A percentile compares a stretch with the other conserved stretches of the same genome.
Evolutionary conservation across 129 eudicot genomes (phyloP).

Genomic region (Centaurea solstitialis): DNA sequence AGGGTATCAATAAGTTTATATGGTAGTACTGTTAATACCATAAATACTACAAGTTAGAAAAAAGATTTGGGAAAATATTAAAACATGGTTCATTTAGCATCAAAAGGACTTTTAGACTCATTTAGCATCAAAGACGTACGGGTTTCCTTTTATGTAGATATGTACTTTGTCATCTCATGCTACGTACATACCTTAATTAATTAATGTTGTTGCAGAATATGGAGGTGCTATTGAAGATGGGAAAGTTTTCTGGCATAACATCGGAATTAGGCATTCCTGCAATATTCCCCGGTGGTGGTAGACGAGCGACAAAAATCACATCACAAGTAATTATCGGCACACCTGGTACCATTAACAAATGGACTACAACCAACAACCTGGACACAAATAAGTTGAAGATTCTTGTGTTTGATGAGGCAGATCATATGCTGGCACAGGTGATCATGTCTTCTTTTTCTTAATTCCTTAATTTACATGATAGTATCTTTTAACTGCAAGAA

Average conservation of each 20-base stretch:
- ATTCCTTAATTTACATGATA: too few relatives aligned
- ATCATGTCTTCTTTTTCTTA: neutral
- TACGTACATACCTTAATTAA: too few relatives aligned
- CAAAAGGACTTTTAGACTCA: too few relatives aligned
- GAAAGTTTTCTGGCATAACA: slow-evolving; percentile 59
- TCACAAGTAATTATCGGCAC: slow-evolving; percentile 72
- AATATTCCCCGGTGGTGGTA: slow-evolving; percentile 34
- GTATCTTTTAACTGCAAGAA: too few relatives aligned
- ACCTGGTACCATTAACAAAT: slow-evolving; percentile 63
- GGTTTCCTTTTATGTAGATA: neutral
- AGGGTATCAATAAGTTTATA: neutral
- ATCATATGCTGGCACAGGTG: slow-evolving; percentile 74
- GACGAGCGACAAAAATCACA: slow-evolving; percentile 30
- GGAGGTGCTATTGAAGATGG: slow-evolving; percentile 74
- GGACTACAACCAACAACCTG: slow-evolving; percentile 47
- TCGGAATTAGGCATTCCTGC: slow-evolving; percentile 52
- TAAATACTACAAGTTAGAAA: neutral
- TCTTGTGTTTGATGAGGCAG: slow-evolving; percentile 89
- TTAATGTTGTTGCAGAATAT: slow-evolving; percentile 42
- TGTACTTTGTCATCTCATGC: neutral
- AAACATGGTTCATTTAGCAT: too few relatives aligned
- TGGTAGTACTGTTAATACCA: too few relatives aligned
- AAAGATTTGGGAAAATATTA: neutral
- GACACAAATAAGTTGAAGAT: slow-evolving; percentile 51
- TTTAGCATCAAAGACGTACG: too few relatives aligned